Base-by-base conservation (phyloP, 164 flowering plant species). In the Berberis vulgaris region DNA sequence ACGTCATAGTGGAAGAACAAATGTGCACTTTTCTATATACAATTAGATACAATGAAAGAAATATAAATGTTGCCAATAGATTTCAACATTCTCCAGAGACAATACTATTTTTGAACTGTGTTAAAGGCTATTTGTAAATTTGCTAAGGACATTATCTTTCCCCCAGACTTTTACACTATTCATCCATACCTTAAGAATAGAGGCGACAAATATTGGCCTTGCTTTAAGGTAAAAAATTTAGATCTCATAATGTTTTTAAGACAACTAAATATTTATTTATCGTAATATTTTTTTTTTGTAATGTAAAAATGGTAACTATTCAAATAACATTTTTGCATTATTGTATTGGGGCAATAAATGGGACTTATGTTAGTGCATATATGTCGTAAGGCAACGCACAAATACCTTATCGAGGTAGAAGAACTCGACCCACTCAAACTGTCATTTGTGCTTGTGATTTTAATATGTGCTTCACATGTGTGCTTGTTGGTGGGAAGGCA, bases 401-500 rank as follows among this genome's bases (percentile, higher is more conserved):
- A 38, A 61, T 47, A 61, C 63, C 63, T n/a, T 61, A 13, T 61
- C 52, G 11, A 9, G 64, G 54, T 2, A 61, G 64, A 5, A 61
- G 41, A 41, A 12, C 56, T 6, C 6, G 39, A 5, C 56, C 56
- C n/a, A 62, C 56, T 11, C 64, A 62, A 10, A 62, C 49, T 49
- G 38, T 62, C 4, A 61, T 49, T 54, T 49, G 64, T 41, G 56
- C 11, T 38, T 49, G 65, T 6, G 65, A 62, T 41, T 62, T 62
- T 12, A 39, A 62, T 61, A 61, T 49, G 56, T 62, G 65, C 41
- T 62, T 49, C 65, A 62, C 65, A 7, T 62, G 6, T 62, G 56
- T 62, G 3, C 41, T 62, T 9, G 65, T 9, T 3, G 65, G 65
- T 62, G 65, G 65, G 65, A 62, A 41, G 55, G 65, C 41, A 62